Percentiles rank a stretch among this genome's conserved stretches.
These are phyloP conservation scores for Globisporangium acanthophoron DNA, from an alignment of 352 stramenopile species.

Conservation along the genomic window DNA sequence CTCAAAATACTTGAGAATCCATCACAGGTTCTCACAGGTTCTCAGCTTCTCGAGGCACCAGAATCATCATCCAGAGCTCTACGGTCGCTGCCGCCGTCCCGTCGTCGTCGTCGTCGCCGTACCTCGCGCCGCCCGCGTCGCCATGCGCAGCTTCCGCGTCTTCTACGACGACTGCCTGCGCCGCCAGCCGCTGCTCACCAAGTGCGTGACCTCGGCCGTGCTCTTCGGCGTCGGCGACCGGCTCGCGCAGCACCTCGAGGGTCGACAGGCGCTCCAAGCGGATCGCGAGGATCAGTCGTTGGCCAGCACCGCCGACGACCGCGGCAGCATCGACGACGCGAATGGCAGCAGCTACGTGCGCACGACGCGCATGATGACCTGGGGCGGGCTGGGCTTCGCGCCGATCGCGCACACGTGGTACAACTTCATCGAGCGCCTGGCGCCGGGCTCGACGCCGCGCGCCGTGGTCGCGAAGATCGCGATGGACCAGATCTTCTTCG, in stretches of 20 bases:
- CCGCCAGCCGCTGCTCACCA: constrained; percentile 53
- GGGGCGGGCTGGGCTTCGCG: constrained; percentile 81
- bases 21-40: too few species aligned
- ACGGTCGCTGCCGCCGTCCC: too few species aligned
- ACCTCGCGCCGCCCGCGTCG: too few species aligned
- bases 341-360: constrained; percentile 6
- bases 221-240: constrained; percentile 69
- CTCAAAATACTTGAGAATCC: neutral
- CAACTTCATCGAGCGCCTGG: constrained; percentile 62
- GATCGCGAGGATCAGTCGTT: neutral
- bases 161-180: constrained; percentile 54
- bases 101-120: too few species aligned
- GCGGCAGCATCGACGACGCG: neutral
- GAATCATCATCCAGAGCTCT: neutral
- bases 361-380: constrained; percentile 71
- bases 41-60: neutral
- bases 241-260: constrained; percentile 48
- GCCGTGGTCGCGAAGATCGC: constrained; percentile 35
- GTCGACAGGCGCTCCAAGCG: constrained; percentile 4
- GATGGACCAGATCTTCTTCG: constrained; percentile 40
- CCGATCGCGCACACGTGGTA: constrained; percentile 90
- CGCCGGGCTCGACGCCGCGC: constrained; percentile 18
- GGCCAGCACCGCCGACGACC: neutral
- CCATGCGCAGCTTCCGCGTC: constrained; percentile 37
- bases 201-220: constrained; percentile 54